These are phyloP conservation scores for maize (Zea mays) DNA, from an alignment of 176 grass and related monocot genomes.

Conservation along the genomic window Zm-B73-REFERENCE-NAM-5.0 NC_050096.1:262494501-262495000, in stretches of 20 bases:
- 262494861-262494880: conserved; percentile 92
- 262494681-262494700: conserved; percentile 88
- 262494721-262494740: neutral
- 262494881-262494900: conserved; percentile 83
- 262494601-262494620: conserved; percentile 81
- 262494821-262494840: conserved; percentile 91
- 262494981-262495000: neutral
- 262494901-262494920: conserved; percentile 83
- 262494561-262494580: conserved; percentile 58
- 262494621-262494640: conserved; percentile 96
- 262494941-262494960: conserved; percentile 66
- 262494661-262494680: conserved; percentile 62
- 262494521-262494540: conserved; percentile 75
- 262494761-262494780: neutral
- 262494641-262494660: conserved; percentile 87
- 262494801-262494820: conserved; percentile 33
- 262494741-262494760: neutral
- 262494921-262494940: conserved; percentile 71
- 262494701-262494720: conserved; percentile 77
- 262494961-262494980: conserved; percentile 32
- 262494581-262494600: conserved; percentile 89
- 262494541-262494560: conserved; percentile 89
- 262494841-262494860: conserved; percentile 91
- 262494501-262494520: conserved; percentile 73
- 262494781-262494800: neutral